These are phyloP conservation scores for Coemansia sp. DNA, from an alignment of 192 early-diverging fungal species.

Conservation along the genomic window DNA sequence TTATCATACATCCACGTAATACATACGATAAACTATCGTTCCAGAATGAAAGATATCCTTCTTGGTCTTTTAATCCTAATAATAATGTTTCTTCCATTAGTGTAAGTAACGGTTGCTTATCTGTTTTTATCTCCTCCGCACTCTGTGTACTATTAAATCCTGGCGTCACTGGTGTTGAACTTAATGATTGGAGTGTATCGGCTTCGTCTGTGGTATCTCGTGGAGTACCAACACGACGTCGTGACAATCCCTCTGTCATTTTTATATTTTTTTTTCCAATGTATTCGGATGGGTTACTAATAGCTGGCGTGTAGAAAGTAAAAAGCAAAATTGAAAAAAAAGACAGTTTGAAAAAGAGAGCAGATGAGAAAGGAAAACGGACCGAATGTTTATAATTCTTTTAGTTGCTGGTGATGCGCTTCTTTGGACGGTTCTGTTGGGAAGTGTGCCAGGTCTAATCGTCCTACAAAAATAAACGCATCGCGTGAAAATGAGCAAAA, in stretches of 20 bases:
- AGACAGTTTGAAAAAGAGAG: no score
- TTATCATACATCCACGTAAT: slow-evolving; percentile 89
- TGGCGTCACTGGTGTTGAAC: not conserved
- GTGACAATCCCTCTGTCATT: slow-evolving; percentile 50
- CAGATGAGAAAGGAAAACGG: no score
- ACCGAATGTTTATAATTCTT: no score
- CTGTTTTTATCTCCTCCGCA: slow-evolving; percentile 26
- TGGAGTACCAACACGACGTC: slow-evolving; percentile 44
- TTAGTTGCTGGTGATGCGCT: no score
- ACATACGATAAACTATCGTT: slow-evolving; percentile 99
- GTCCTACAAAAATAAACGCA: no score
- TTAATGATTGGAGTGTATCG: slow-evolving; percentile 2
- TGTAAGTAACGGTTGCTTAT: slow-evolving; percentile 72
- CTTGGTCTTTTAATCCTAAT: slow-evolving; percentile 86
- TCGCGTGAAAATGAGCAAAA: no score
- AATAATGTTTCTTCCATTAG: slow-evolving; percentile 94
- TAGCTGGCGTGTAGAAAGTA: no score
- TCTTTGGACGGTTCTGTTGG: no score
- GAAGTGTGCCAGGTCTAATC: no score
- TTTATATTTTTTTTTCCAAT: not conserved
- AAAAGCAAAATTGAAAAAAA: no score
- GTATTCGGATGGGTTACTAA: no score
- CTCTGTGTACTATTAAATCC: not conserved
- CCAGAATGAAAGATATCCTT: slow-evolving; percentile 98
- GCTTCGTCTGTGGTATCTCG: slow-evolving; percentile 21